A percentile compares a stretch with the other conserved stretches of the same genome.
These are phyloP conservation scores for Boletus bicolor DNA, from an alignment of 768 basidiomycete genomes.

Conservation along the genomic window DNA sequence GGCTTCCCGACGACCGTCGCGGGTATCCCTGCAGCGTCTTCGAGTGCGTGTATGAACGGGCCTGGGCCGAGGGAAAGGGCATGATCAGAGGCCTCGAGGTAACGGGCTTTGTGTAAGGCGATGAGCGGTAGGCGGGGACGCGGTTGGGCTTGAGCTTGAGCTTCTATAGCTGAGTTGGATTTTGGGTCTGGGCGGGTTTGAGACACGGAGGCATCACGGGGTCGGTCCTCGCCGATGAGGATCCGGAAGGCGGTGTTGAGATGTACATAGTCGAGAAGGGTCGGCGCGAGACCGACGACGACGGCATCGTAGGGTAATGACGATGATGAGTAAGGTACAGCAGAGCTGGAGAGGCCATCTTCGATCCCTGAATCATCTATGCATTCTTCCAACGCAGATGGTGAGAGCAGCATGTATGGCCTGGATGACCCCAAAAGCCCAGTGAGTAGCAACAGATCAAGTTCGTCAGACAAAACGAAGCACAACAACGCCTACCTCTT, in stretches of 20 bases:
- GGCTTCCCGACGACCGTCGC: slow-evolving; percentile 68
- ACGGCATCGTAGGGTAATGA: slow-evolving; percentile 48
- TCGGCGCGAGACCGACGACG: slow-evolving; percentile 59
- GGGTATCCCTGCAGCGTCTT: slow-evolving; percentile 45
- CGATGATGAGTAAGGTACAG: background rate
- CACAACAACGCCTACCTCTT: slow-evolving; percentile 33
- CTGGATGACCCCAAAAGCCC: slow-evolving; percentile 14
- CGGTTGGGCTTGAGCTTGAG: too few relatives aligned
- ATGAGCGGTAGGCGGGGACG: slow-evolving; percentile 39
- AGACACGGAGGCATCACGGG: background rate
- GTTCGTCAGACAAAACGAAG: background rate
- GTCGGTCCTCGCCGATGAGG: slow-evolving; percentile 42
- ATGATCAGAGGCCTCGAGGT: slow-evolving; percentile 45
- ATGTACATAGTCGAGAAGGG: slow-evolving; percentile 46
- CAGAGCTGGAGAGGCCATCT: background rate
- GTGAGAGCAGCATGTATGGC: slow-evolving; percentile 56
- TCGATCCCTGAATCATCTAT: background rate
- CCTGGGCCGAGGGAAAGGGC: slow-evolving; percentile 65
- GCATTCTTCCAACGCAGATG: slow-evolving; percentile 46
- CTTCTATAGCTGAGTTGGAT: too few relatives aligned
- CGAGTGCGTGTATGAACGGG: slow-evolving; percentile 64
- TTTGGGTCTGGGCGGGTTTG: background rate
- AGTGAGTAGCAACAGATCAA: background rate
- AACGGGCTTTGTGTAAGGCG: slow-evolving; percentile 58
- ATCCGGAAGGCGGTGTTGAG: slow-evolving; percentile 69